phyloP scores from a whole-genome alignment of 2,329 filamentous ascomycete species.

The Hymenoscyphus linearis region DNA sequence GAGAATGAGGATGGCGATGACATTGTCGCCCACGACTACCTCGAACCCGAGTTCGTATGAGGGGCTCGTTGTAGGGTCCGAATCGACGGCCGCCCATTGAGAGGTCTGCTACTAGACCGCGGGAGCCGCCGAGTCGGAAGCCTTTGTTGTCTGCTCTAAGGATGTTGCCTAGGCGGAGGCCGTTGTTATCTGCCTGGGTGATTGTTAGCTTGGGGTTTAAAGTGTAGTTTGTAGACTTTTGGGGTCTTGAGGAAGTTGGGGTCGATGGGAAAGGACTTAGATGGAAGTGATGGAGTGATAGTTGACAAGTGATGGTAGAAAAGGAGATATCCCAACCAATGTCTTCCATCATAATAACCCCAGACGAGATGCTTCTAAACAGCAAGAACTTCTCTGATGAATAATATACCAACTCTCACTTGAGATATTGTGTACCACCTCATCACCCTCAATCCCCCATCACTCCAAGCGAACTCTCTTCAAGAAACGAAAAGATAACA shows the following conservation, averaged over 20 bases:
- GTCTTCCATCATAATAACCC: not conserved
- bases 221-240: no score
- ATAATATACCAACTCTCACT: no score
- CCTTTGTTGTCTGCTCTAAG: conserved; percentile 38
- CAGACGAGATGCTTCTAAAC: not conserved
- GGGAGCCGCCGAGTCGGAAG: conserved; percentile 30
- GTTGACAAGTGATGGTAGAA: not conserved
- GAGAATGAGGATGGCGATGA: no score
- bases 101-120: conserved; percentile 21
- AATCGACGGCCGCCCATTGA: conserved; percentile 19
- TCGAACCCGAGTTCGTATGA: conserved; percentile 6
- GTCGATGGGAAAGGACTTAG: no score
- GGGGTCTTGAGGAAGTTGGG: no score
- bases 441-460: no score
- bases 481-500: not conserved
- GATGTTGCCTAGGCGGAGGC: conserved; percentile 18
- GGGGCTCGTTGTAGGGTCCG: conserved; percentile 6
- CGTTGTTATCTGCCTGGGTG: conserved; percentile 13
- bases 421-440: no score
- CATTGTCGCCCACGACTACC: conserved; percentile 2
- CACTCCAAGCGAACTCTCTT: no score
- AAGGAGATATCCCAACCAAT: not conserved
- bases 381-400: not conserved
- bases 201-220: not conserved
- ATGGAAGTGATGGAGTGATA: no score